phyloP scores from a whole-genome alignment of 805 yeast genomes.

The Teunomyces lycoperdinae region DNA sequence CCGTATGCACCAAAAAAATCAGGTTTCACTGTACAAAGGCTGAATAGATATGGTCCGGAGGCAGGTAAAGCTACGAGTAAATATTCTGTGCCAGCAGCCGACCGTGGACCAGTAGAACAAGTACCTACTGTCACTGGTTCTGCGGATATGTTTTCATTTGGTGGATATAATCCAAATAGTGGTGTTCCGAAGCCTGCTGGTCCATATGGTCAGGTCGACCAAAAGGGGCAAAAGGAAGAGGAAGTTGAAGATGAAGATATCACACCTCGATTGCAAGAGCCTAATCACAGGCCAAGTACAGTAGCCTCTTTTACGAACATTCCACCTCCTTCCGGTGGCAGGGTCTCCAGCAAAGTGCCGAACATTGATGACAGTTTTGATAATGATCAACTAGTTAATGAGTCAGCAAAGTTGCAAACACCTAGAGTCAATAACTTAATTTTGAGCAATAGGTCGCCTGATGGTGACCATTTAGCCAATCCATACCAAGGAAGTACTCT shows the following conservation, averaged over 20 bases:
- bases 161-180: neutral
- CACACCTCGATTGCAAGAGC: neutral
- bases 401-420: conserved; percentile 7
- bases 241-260: neutral
- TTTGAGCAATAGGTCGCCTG: conserved; percentile 4
- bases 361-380: conserved; percentile 36
- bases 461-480: conserved; percentile 17
- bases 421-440: conserved; percentile 9
- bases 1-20: conserved; percentile 37
- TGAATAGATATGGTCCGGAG: conserved; percentile 28
- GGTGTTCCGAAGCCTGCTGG: neutral
- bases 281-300: neutral
- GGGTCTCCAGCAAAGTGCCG: conserved; percentile 4
- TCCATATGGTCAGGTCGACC: neutral
- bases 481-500: conserved; percentile 23
- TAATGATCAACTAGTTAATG: conserved; percentile 9
- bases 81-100: neutral
- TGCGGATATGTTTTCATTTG: conserved; percentile 1
- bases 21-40: conserved; percentile 11
- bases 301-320: neutral
- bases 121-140: neutral
- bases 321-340: neutral
- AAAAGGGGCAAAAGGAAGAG: conserved; percentile 2
- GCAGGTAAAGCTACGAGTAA: conserved; percentile 7
- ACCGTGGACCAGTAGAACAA: neutral